Evolutionary conservation across 2,329 filamentous ascomycete genomes (phyloP).

Genomic region (Fusarium staphyleae): DNA sequence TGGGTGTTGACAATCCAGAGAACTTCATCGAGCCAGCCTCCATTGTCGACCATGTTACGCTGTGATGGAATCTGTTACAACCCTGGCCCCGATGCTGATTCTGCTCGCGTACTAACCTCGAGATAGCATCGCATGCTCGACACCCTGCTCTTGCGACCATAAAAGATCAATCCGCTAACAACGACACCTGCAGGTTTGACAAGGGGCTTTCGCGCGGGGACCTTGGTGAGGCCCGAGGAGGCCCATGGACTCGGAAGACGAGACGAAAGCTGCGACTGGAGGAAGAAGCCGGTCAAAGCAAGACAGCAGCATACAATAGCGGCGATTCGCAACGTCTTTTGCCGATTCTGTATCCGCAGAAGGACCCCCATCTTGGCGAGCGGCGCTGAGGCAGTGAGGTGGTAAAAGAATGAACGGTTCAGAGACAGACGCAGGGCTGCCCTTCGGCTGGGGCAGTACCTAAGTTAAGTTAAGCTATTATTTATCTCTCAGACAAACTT

Average conservation of each 20-base stretch:
- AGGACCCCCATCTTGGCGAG: too few relatives aligned
- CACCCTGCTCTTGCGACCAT: slow-evolving; percentile 25
- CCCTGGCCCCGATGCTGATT: not conserved
- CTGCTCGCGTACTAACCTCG: slow-evolving; percentile 2
- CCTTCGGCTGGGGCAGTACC: too few relatives aligned
- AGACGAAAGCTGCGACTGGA: not conserved
- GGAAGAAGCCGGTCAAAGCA: not conserved
- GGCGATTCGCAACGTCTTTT: not conserved
- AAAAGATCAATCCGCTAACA: slow-evolving; percentile 29
- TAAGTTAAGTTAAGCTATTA: too few relatives aligned
- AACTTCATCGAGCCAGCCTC: slow-evolving; percentile 31
- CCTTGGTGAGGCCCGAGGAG: not conserved
- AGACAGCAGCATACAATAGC: not conserved
- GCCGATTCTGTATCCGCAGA: too few relatives aligned
- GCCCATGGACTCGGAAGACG: not conserved
- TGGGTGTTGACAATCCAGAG: slow-evolving; percentile 29
- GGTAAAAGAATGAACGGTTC: too few relatives aligned
- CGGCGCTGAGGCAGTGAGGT: too few relatives aligned
- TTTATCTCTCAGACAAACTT: too few relatives aligned
- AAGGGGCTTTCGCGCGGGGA: not conserved
- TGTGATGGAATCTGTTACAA: not conserved
- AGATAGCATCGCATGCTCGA: slow-evolving; percentile 28
- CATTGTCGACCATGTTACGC: slow-evolving; percentile 30
- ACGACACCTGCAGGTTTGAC: slow-evolving; percentile 23
- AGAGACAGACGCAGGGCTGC: too few relatives aligned